Percentiles rank a stretch among this genome's conserved stretches.
Conservation (phyloP, 2,329 filamentous ascomycete genomes). For the Paecilomyces dactylethromorphus region DNA sequence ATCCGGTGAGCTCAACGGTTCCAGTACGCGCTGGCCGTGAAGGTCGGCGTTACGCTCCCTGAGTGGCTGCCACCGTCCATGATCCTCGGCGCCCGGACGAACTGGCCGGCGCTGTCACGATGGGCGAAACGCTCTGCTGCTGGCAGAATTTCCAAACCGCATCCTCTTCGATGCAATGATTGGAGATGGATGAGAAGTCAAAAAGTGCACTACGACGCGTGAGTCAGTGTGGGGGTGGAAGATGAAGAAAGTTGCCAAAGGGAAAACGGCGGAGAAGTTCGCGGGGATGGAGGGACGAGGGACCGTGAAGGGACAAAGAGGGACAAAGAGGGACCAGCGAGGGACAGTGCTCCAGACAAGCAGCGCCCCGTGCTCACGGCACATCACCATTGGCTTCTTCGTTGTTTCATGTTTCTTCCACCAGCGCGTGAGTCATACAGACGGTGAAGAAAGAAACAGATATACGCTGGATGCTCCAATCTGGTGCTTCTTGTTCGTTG, state of each 20-base stretch:
- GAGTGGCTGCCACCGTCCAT: slow-evolving; percentile 11
- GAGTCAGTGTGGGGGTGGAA: slow-evolving; percentile 1
- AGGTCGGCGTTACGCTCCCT: slow-evolving; percentile 16
- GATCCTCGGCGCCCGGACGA: neutral
- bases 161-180: neutral
- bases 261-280: neutral
- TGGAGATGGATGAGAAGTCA: neutral
- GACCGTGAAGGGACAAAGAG: no score
- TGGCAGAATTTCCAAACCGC: neutral
- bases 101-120: neutral
- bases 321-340: no score
- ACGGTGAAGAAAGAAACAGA: neutral
- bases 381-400: neutral
- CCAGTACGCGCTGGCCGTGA: slow-evolving; percentile 20
- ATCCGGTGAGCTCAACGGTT: slow-evolving; percentile 5
- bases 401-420: neutral
- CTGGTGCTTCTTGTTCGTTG: neutral
- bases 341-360: neutral
- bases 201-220: slow-evolving; percentile 2
- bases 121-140: neutral
- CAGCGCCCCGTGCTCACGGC: neutral
- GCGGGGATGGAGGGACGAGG: neutral
- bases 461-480: neutral
- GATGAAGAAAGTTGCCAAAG: neutral
- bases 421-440: neutral